Conservation (phyloP, 2,329 filamentous ascomycete genomes). For the Colletotrichum costaricense region DNA sequence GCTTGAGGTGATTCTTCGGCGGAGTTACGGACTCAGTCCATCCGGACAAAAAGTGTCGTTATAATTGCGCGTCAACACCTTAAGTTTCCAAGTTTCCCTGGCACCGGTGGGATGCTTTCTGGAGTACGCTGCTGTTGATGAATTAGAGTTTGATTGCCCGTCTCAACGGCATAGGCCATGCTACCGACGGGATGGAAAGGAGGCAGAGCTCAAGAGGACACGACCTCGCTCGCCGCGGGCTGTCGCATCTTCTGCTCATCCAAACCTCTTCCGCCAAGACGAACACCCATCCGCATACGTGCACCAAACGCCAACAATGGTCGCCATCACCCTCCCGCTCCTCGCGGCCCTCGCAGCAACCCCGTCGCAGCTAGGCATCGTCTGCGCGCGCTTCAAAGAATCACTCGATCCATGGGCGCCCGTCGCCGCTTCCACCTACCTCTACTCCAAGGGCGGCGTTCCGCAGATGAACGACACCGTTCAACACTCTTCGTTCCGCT, state of each 20-base stretch:
- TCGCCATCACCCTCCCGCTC: background rate
- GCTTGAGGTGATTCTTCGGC: background rate
- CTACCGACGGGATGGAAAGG: background rate
- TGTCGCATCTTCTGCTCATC: too few species aligned
- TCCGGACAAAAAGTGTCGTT: background rate
- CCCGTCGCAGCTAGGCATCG: constrained; percentile 20
- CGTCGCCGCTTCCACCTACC: constrained; percentile 24
- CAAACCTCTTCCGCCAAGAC: too few species aligned
- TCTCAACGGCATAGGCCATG: background rate
- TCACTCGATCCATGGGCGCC: constrained; percentile 29
- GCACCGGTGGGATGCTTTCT: background rate
- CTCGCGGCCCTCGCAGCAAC: background rate
- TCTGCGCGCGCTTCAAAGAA: constrained; percentile 33
- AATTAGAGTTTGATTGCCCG: background rate
- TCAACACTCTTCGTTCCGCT: constrained; percentile 30
- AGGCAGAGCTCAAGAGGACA: background rate
- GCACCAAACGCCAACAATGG: background rate
- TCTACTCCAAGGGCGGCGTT: constrained; percentile 34
- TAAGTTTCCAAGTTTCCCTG: background rate
- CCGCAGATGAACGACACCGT: constrained; percentile 28
- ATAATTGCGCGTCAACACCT: background rate
- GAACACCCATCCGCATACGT: too few species aligned
- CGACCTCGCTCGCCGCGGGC: too few species aligned
- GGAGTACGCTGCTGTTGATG: background rate
- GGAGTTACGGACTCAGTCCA: background rate